Base-by-base conservation (phyloP, 192 early-diverging fungal species). In the Phlyctochytrium planicorne region DNA sequence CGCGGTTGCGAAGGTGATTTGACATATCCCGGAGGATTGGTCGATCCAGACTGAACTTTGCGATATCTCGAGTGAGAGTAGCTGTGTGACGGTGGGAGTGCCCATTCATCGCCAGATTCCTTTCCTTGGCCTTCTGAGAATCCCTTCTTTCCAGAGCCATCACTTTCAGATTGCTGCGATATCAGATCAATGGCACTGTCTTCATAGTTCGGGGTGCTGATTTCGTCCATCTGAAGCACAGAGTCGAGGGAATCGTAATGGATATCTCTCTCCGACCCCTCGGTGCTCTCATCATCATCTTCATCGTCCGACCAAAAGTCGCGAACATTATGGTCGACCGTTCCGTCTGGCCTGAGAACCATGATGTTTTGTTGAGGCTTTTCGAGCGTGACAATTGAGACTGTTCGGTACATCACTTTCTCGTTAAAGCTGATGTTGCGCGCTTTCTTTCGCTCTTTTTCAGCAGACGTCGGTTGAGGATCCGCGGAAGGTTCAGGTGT, bases 301-400 rank as follows among this genome's bases (percentile, higher is more conserved):
- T 57, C 55, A 10, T 57, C 55, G 27, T 57, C 55, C 14, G 55
- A 57, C 55, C 55, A 57, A 27, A 57, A 57, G 6, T 57, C 55
- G 10, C 6, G 27, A 57, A 25, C 25, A 10, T 57, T 27, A 6
- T 10, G 6, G 55, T 29, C 27, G 27, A 57, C 10, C 12, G 20
- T 29, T 10, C 55, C 55, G 25, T 57, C 55, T 4, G 55, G 55
- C 6, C 16, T 14, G 14, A 57, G 10, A 29, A 57, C 55, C 55
- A 57, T 57, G 6, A 57, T 29, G 55, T 57, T 57, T 27, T 57
- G 55, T 6, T 20, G 12, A 6, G 55, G 55, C 25, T 57, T 14
- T 29, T 57, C 55, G 55, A 57, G 55, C 12, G 55, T 57, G 6
- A 57, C 55, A 27, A 57, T 57, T 27, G 55, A 57, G 10, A 57